Evolutionary conservation across 352 stramenopile genomes (phyloP).

Genomic region (Blastocystis sp.): DNA sequence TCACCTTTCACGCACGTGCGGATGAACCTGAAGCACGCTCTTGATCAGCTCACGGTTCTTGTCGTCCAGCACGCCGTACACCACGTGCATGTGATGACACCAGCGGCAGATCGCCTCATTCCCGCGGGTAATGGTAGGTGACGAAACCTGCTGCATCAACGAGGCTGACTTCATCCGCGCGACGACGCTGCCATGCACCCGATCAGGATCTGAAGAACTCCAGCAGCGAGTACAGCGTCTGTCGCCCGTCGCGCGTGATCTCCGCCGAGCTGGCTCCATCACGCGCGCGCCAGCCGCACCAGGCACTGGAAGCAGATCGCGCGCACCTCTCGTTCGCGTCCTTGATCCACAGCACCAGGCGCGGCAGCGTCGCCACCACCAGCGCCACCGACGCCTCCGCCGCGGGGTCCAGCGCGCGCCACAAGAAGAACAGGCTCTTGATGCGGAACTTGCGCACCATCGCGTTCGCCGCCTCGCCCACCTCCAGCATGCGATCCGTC

Average conservation of each 20-base stretch:
- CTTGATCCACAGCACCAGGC: conserved; percentile 70
- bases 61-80: conserved; percentile 57
- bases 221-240: conserved; percentile 56
- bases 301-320: conserved; percentile 64
- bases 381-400: not conserved
- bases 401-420: not conserved
- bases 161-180: conserved; percentile 66
- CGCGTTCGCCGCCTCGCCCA: not conserved
- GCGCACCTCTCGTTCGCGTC: conserved; percentile 70
- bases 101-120: conserved; percentile 68
- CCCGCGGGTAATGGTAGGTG: conserved; percentile 43
- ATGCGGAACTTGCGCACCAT: conserved; percentile 12
- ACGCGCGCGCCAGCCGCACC: conserved; percentile 74
- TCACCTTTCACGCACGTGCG: conserved; percentile 70
- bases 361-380: conserved; percentile 46
- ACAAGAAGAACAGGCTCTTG: conserved; percentile 15
- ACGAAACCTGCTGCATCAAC: conserved; percentile 68
- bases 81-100: conserved; percentile 75
- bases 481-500: not conserved
- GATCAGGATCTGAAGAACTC: conserved; percentile 70
- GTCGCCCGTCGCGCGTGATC: conserved; percentile 18
- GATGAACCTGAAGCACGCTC: conserved; percentile 68
- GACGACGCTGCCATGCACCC: conserved; percentile 75
- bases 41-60: conserved; percentile 71
- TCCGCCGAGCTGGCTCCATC: conserved; percentile 74